Base-by-base conservation (phyloP, 345 rosid genomes). In the Lenwebbia sp. region DNA sequence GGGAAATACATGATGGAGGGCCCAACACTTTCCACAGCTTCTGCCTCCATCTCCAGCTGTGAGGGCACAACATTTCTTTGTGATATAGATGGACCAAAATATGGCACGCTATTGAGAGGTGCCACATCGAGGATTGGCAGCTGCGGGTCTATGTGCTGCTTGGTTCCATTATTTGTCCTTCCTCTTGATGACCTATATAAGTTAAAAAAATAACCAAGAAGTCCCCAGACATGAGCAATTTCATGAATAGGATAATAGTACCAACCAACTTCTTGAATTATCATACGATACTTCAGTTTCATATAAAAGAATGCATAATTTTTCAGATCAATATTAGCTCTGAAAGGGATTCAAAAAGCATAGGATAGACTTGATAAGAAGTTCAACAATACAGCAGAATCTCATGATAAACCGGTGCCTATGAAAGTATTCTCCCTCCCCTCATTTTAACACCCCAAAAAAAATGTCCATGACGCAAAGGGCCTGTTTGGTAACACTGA, bases 101-200 rank as follows among this genome's bases (percentile, higher is more conserved):
- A 95, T 19, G 98, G 98, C 88, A 92, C 57, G 54, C 94, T 93
- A 60, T 92, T 94, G 87, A 95, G 90, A 85, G 98, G 98, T 70
- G 92, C 88, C 76, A 92, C 96, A 37, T 86, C 89, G 44, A 93
- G 89, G 55, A 91, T 89, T 13, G 60, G 93, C 33, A 84, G 88
- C 75, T 88, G 89, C 2, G 90, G 88, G 84, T 90, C 83, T 58
- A 83, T 55, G 47, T 65, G 85, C 47, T 83, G 81, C 81, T 87
- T 88, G 0, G 90, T 85, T n/a, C 85, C 88, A 54, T 75, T 65
- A 81, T 78, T 86, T 88, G 85, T 86, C 52, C 85, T 75, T 62
- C 85, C 85, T 26, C 85, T 84, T 33, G 55, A 83, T 85, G 87
- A 85, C 86, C 91, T 90, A 37, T 90, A 33, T 33, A 65, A 65